phyloP scores from a whole-genome alignment of 495 filamentous ascomycete genomes.

The Baudoinia panamericana region DNA sequence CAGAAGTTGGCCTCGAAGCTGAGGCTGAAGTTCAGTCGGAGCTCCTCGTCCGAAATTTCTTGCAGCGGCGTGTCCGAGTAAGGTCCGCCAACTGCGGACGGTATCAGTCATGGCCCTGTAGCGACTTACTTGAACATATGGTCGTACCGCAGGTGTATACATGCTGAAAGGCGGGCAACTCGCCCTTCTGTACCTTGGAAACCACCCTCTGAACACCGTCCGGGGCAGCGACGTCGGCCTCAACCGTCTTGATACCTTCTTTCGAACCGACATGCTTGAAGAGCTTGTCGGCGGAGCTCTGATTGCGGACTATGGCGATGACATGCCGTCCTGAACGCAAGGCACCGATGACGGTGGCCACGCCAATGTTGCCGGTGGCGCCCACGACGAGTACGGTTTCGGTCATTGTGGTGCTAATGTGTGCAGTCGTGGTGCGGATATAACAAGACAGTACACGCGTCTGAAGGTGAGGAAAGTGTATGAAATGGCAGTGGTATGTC shows the following conservation, averaged over 20 bases:
- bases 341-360: constrained; percentile 27
- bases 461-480: too few species aligned
- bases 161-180: constrained; percentile 33
- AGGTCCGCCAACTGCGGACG: constrained; percentile 28
- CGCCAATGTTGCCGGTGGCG: constrained; percentile 35
- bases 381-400: constrained; percentile 33
- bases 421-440: too few species aligned
- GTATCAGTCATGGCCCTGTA: too few species aligned
- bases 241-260: constrained; percentile 27
- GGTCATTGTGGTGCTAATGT: too few species aligned
- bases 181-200: constrained; percentile 28
- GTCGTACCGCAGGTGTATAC: constrained; percentile 29
- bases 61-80: constrained; percentile 23
- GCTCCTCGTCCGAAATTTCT: constrained; percentile 21
- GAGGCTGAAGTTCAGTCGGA: constrained; percentile 27
- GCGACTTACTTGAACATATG: neutral
- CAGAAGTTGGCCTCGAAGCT: constrained; percentile 33
- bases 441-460: too few species aligned
- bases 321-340: constrained; percentile 27
- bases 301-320: constrained; percentile 33
- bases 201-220: constrained; percentile 30
- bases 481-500: too few species aligned
- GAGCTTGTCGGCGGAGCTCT: constrained; percentile 30
- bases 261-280: constrained; percentile 26
- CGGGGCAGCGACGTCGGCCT: constrained; percentile 29